Conservation (phyloP, 2,329 filamentous ascomycete species). For the Fusarium oxysporum region DNA sequence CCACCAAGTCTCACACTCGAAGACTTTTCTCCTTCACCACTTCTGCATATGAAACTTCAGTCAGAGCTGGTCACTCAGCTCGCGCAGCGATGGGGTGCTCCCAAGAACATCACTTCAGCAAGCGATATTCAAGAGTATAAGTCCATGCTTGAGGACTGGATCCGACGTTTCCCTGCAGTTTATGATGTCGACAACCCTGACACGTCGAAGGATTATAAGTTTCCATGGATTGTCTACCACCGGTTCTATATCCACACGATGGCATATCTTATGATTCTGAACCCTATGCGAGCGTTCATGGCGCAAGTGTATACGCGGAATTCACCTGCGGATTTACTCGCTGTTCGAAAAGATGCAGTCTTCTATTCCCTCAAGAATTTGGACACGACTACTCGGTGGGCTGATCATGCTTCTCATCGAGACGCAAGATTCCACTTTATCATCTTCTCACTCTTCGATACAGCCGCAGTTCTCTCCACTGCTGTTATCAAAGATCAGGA, state of each 20-base stretch:
- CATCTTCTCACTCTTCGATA: slow-evolving; percentile 64
- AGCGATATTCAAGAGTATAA: slow-evolving; percentile 49
- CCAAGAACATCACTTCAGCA: slow-evolving; percentile 43
- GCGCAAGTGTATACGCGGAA: slow-evolving; percentile 49
- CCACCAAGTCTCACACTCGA: slow-evolving; percentile 51
- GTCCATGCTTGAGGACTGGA: slow-evolving; percentile 54
- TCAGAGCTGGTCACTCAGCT: slow-evolving; percentile 48
- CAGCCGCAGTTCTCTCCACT: slow-evolving; percentile 61
- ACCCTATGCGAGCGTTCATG: slow-evolving; percentile 60
- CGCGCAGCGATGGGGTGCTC: slow-evolving; percentile 44
- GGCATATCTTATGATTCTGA: slow-evolving; percentile 58
- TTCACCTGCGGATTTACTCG: slow-evolving; percentile 47
- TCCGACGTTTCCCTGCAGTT: slow-evolving; percentile 54
- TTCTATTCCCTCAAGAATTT: slow-evolving; percentile 57
- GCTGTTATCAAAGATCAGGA: slow-evolving; percentile 61
- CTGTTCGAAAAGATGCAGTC: slow-evolving; percentile 54
- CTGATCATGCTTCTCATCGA: slow-evolving; percentile 57
- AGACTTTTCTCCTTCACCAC: slow-evolving; percentile 48
- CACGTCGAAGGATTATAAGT: slow-evolving; percentile 52
- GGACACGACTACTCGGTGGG: slow-evolving; percentile 53
- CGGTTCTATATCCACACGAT: slow-evolving; percentile 59
- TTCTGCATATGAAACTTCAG: slow-evolving; percentile 52
- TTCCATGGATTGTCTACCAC: slow-evolving; percentile 58
- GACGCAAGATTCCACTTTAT: slow-evolving; percentile 64
- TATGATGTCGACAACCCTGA: slow-evolving; percentile 56